Conservation (phyloP, 192 early-diverging fungal species). For the Entomortierella beljakovae region DNA sequence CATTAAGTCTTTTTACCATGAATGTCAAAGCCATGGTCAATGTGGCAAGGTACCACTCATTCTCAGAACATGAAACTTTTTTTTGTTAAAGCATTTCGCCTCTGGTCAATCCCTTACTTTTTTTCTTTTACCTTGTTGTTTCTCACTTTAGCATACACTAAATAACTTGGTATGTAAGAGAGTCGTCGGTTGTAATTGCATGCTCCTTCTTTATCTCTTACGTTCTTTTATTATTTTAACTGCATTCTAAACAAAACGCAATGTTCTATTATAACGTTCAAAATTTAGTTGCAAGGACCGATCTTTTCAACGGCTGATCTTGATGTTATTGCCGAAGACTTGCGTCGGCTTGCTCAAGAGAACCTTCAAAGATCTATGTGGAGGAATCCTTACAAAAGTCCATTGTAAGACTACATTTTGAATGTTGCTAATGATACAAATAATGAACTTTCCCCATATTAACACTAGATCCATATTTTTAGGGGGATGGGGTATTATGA, state of each 20-base stretch:
- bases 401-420: slow-evolving; percentile 9
- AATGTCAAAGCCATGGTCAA: slow-evolving; percentile 50
- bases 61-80: neutral
- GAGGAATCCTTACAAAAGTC: slow-evolving; percentile 54
- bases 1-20: slow-evolving; percentile 37
- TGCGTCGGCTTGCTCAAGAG: slow-evolving; percentile 40
- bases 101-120: neutral
- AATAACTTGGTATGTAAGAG: slow-evolving; percentile 40
- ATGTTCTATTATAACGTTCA: too few species aligned
- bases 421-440: neutral
- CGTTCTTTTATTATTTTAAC: neutral
- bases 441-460: neutral
- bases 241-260: neutral
- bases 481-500: slow-evolving; percentile 53
- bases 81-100: neutral
- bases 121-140: neutral
- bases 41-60: slow-evolving; percentile 38
- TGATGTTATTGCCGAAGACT: slow-evolving; percentile 46
- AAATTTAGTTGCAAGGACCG: slow-evolving; percentile 49
- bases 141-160: slow-evolving; percentile 25
- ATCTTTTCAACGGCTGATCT: slow-evolving; percentile 41
- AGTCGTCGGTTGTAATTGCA: neutral
- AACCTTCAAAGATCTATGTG: slow-evolving; percentile 35
- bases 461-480: neutral
- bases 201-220: neutral